A percentile compares a stretch with the other conserved stretches of the same genome.
These are phyloP conservation scores for Arachis monticola DNA, from an alignment of 331 rosid species.

Conservation along the genomic window DNA sequence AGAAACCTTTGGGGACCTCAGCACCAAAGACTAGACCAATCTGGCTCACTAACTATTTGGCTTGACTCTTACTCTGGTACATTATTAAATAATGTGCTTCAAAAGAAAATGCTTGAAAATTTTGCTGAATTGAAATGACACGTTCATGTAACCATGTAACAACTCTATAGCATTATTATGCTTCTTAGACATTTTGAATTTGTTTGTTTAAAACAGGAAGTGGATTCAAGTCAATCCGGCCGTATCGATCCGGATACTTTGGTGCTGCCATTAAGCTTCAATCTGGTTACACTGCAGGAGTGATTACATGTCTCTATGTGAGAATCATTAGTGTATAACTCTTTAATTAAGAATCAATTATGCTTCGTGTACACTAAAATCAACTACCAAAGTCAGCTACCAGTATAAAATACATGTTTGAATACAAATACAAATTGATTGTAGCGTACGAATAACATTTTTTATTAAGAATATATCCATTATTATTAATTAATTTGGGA, in stretches of 20 bases:
- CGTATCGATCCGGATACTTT: conserved; percentile 78
- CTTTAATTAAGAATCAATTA: too few relatives aligned
- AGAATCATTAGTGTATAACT: conserved; percentile 32
- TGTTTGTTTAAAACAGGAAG: conserved; percentile 56
- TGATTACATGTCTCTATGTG: conserved; percentile 80
- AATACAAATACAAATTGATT: too few relatives aligned
- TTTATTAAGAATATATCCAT: background rate
- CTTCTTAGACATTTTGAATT: too few relatives aligned
- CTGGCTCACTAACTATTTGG: conserved; percentile 61
- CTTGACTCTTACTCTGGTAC: conserved; percentile 77
- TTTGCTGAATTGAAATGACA: too few relatives aligned
- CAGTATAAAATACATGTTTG: too few relatives aligned
- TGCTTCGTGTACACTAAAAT: too few relatives aligned
- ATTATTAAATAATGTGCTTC: background rate
- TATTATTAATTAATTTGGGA: conserved; percentile 7
- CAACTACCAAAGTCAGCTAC: too few relatives aligned
- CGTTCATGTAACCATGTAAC: too few relatives aligned
- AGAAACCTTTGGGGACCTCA: conserved; percentile 82
- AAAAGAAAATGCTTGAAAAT: background rate
- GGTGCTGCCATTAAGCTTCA: conserved; percentile 84
- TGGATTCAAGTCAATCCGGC: conserved; percentile 77
- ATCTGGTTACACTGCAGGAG: conserved; percentile 89
- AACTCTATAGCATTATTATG: too few relatives aligned
- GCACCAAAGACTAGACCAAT: conserved; percentile 72
- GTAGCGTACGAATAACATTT: too few relatives aligned